Conservation (phyloP, 768 basidiomycete genomes). For the Boletales sp. region DNA sequence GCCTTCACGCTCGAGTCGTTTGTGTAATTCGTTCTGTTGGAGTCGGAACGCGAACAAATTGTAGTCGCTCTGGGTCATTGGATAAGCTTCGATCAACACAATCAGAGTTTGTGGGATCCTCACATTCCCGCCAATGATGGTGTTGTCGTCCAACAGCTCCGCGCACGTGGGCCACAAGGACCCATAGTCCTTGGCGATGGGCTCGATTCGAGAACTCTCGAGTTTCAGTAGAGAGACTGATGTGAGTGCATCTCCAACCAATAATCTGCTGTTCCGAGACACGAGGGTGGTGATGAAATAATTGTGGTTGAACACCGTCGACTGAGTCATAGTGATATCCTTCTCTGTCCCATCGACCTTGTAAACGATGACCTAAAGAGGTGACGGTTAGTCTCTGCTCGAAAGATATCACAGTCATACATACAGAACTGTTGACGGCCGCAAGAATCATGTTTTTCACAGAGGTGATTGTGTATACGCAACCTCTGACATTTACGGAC, state of each 20-base stretch:
- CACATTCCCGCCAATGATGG: conserved; percentile 75
- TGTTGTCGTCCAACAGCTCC: conserved; percentile 50
- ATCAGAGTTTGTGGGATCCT: conserved; percentile 24
- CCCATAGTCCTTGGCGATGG: conserved; percentile 69
- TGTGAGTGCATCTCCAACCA: conserved; percentile 78
- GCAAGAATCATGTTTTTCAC: conserved; percentile 55
- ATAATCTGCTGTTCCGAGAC: conserved; percentile 48
- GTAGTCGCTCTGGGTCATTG: conserved; percentile 50
- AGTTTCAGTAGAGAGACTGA: conserved; percentile 71
- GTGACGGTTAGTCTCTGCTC: background rate
- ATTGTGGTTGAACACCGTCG: conserved; percentile 75
- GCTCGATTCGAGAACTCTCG: conserved; percentile 39
- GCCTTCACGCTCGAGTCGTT: conserved; percentile 59
- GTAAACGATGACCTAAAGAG: conserved; percentile 45
- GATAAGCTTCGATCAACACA: conserved; percentile 5
- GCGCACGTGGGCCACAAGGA: conserved; percentile 72
- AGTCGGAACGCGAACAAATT: conserved; percentile 66
- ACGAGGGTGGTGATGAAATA: conserved; percentile 72
- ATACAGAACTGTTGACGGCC: conserved; percentile 73
- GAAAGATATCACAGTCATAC: conserved; percentile 20
- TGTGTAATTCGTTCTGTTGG: conserved; percentile 39
- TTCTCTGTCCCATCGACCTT: conserved; percentile 36
- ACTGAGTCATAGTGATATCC: conserved; percentile 31
- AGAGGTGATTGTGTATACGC: conserved; percentile 61
- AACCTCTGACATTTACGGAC: conserved; percentile 51